Percentiles rank a stretch among this genome's conserved stretches.
Evolutionary conservation across 1,284 basidiomycete species (phyloP).

Genomic region (Irpex rosettiformis): DNA sequence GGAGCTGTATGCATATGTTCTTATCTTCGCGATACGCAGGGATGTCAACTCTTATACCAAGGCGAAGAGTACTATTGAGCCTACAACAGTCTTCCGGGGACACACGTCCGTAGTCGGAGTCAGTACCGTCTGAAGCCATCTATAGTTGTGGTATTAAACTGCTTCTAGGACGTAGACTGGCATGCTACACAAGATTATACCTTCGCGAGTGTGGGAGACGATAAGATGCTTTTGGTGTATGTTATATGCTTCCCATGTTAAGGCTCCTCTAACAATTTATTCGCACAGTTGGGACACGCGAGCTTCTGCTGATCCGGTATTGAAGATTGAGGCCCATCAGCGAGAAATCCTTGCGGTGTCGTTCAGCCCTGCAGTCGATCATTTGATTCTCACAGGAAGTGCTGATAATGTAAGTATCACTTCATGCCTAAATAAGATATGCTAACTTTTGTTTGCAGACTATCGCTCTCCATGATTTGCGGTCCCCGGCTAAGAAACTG

Average conservation of each 20-base stretch:
- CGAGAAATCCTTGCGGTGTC: constrained; percentile 90
- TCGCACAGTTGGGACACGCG: constrained; percentile 87
- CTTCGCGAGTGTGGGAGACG: constrained; percentile 97
- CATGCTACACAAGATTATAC: constrained; percentile 81
- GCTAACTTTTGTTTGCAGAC: constrained; percentile 48
- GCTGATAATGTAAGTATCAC: constrained; percentile 76
- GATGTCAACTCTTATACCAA: constrained; percentile 91
- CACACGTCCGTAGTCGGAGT: constrained; percentile 90
- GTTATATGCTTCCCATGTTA: constrained; percentile 21
- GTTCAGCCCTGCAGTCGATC: constrained; percentile 82
- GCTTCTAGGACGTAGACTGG: constrained; percentile 91
- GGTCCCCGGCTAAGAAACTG: constrained; percentile 76
- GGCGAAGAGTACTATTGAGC: constrained; percentile 74
- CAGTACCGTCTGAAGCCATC: constrained; percentile 28
- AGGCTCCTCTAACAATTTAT: constrained; percentile 6
- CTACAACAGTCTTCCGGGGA: constrained; percentile 80
- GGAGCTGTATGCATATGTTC: neutral
- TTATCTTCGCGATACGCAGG: constrained; percentile 44
- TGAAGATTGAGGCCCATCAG: constrained; percentile 83
- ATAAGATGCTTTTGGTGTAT: constrained; percentile 91
- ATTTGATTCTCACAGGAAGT: constrained; percentile 91
- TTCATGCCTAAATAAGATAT: neutral
- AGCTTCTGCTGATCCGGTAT: constrained; percentile 62
- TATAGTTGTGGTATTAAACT: constrained; percentile 3
- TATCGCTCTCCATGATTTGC: constrained; percentile 86